These are phyloP conservation scores for Baorangia bicolor DNA, from an alignment of 768 basidiomycete genomes.

Conservation along the genomic window DNA sequence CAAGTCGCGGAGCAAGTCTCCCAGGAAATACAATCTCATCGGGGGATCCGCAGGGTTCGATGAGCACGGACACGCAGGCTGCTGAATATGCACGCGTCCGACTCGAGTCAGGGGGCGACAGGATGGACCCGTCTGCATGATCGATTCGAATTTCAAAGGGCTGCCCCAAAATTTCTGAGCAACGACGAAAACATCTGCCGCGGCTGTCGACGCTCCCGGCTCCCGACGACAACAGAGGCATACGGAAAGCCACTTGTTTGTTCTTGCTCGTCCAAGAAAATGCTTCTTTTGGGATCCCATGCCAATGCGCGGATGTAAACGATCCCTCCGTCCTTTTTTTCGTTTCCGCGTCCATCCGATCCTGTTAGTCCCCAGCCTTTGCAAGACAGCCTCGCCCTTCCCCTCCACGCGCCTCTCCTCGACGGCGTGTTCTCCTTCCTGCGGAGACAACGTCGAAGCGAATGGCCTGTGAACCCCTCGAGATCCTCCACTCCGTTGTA, in stretches of 20 bases:
- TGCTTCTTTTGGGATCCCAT: conserved; percentile 19
- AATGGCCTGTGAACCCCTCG: conserved; percentile 21
- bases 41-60: conserved; percentile 1
- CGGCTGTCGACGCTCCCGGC: conserved; percentile 25
- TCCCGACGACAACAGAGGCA: conserved; percentile 26
- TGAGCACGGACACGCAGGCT: neutral
- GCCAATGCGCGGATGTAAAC: conserved; percentile 34
- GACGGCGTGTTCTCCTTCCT: conserved; percentile 6
- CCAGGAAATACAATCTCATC: neutral
- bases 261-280: conserved; percentile 20
- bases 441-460: conserved; percentile 16
- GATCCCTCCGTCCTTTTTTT: conserved; percentile 26
- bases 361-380: conserved; percentile 4
- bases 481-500: conserved; percentile 16
- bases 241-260: conserved; percentile 20
- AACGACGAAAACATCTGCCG: conserved; percentile 18
- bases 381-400: conserved; percentile 1
- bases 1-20: neutral
- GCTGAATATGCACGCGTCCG: neutral
- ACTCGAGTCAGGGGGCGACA: conserved; percentile 4
- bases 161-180: conserved; percentile 24
- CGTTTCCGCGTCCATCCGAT: conserved; percentile 28
- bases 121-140: conserved; percentile 8
- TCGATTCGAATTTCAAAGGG: conserved; percentile 26
- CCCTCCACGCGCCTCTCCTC: conserved; percentile 10